Conservation (phyloP, 768 basidiomycete genomes). For the Pulveroboletus sp. region DNA sequence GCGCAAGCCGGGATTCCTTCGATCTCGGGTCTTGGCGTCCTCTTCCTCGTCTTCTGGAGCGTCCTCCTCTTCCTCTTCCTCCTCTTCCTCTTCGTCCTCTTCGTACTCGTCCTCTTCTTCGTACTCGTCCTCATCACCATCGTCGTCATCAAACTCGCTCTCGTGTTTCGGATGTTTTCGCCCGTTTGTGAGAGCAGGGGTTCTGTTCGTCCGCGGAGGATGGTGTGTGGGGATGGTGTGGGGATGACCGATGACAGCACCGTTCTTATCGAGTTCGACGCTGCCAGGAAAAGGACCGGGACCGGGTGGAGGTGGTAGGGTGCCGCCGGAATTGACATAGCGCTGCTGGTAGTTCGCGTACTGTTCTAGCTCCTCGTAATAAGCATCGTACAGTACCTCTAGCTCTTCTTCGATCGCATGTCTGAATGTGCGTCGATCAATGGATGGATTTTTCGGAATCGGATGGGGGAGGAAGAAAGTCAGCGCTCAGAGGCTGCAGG, state of each 20-base stretch:
- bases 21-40: slow-evolving; percentile 43
- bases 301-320: slow-evolving; percentile 86
- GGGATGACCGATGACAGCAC: slow-evolving; percentile 51
- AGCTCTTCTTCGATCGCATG: slow-evolving; percentile 99
- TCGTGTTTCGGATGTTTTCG: slow-evolving; percentile 50
- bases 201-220: slow-evolving; percentile 36
- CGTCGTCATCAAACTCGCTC: slow-evolving; percentile 65
- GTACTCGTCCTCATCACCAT: slow-evolving; percentile 50
- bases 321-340: slow-evolving; percentile 87
- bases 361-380: slow-evolving; percentile 99
- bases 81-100: slow-evolving; percentile 62
- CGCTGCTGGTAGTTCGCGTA: slow-evolving; percentile 98
- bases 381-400: slow-evolving; percentile 99
- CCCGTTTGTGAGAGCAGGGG: slow-evolving; percentile 32
- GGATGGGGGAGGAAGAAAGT: slow-evolving; percentile 17
- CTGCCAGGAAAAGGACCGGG: slow-evolving; percentile 98
- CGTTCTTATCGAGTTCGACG: slow-evolving; percentile 94
- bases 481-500: slow-evolving; percentile 16
- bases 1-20: slow-evolving; percentile 32
- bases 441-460: slow-evolving; percentile 11
- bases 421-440: slow-evolving; percentile 39
- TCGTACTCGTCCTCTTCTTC: slow-evolving; percentile 57
- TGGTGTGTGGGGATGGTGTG: slow-evolving; percentile 34
- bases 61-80: slow-evolving; percentile 68
- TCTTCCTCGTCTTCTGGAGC: slow-evolving; percentile 59